phyloP scores from a whole-genome alignment of 257 asterid genomes.

The Ligustrum vulgare region DNA sequence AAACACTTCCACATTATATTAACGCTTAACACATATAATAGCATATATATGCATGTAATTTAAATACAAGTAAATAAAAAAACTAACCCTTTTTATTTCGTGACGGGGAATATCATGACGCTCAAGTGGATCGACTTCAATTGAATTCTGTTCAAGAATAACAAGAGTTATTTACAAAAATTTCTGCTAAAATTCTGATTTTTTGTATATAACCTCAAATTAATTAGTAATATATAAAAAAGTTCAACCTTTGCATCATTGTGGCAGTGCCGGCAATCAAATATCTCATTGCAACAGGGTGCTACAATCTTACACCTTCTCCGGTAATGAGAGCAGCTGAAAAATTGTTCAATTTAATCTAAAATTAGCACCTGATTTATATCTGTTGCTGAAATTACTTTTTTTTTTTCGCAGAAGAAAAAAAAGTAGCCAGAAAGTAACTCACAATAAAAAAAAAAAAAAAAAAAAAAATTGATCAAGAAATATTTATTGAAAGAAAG shows the following conservation, averaged over 20 bases:
- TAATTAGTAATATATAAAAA: neutral
- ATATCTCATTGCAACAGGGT: conserved; percentile 60
- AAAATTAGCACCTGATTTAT: neutral
- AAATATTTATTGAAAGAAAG: neutral
- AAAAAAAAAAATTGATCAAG: neutral
- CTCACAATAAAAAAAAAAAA: neutral
- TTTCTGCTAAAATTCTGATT: neutral
- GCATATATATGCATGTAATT: neutral
- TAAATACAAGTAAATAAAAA: neutral
- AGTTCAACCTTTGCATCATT: conserved; percentile 50
- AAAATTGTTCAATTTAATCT: neutral
- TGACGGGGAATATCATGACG: conserved; percentile 83
- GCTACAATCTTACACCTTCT: conserved; percentile 63
- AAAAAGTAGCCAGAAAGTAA: neutral
- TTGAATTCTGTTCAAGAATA: conserved; percentile 49
- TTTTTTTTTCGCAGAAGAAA: neutral
- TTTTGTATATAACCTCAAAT: neutral
- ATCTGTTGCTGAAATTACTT: neutral
- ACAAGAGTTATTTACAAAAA: neutral
- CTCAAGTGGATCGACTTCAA: conserved; percentile 50
- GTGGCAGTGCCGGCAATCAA: conserved; percentile 69
- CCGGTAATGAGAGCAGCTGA: conserved; percentile 53
- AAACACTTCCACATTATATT: neutral
- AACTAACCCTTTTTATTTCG: conserved; percentile 51
- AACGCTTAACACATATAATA: neutral